phyloP scores from a whole-genome alignment of 805 yeast species.

The Yamadazyma sp. region DNA sequence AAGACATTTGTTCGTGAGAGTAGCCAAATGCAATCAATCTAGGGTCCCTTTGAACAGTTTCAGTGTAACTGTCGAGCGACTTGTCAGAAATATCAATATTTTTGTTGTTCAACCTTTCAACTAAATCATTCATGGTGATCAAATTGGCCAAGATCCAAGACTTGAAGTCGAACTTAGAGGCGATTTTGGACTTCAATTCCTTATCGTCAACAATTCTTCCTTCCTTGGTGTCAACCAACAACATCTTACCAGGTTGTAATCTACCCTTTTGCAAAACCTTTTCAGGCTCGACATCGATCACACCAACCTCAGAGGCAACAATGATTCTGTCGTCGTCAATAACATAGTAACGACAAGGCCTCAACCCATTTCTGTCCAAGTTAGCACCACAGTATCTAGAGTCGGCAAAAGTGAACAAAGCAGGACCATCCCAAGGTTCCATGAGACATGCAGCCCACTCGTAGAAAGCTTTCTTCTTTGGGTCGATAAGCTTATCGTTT shows the following conservation, averaged over 20 bases:
- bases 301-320: constrained; percentile 99
- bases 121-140: constrained; percentile 78
- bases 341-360: constrained; percentile 97
- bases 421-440: constrained; percentile 99
- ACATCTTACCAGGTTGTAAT: constrained; percentile 93
- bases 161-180: constrained; percentile 85
- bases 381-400: constrained; percentile 98
- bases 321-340: constrained; percentile 93
- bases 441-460: constrained; percentile 99
- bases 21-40: constrained; percentile 85
- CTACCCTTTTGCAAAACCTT: constrained; percentile 87
- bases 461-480: constrained; percentile 89
- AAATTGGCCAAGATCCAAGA: constrained; percentile 88
- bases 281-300: constrained; percentile 82
- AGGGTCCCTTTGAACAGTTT: constrained; percentile 74
- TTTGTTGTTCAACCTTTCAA: constrained; percentile 52
- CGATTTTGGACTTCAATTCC: constrained; percentile 76
- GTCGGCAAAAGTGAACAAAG: constrained; percentile 92
- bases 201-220: constrained; percentile 93
- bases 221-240: constrained; percentile 88
- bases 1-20: constrained; percentile 87
- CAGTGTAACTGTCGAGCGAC: constrained; percentile 18
- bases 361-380: constrained; percentile 92
- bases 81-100: constrained; percentile 26
- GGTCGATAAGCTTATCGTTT: constrained; percentile 81